Conservation (phyloP, 805 yeast genomes). For the Candida wancherniae region DNA sequence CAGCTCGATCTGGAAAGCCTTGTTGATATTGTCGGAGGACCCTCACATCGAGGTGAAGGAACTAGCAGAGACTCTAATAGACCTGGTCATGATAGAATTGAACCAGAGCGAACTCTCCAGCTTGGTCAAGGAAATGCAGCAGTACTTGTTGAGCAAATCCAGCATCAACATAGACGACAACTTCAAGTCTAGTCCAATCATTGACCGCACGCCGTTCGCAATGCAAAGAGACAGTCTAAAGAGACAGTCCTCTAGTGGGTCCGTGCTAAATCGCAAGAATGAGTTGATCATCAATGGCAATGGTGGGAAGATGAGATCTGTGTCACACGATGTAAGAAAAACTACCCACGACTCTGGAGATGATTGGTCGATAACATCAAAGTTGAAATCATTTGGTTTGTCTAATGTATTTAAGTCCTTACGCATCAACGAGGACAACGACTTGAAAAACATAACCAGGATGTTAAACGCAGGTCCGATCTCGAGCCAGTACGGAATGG, state of each 20-base stretch:
- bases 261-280: slow-evolving; percentile 21
- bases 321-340: slow-evolving; percentile 22
- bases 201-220: slow-evolving; percentile 24
- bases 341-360: slow-evolving; percentile 24
- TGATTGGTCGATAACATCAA: slow-evolving; percentile 31
- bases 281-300: slow-evolving; percentile 27
- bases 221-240: slow-evolving; percentile 9
- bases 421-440: slow-evolving; percentile 39
- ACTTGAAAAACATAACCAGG: slow-evolving; percentile 32
- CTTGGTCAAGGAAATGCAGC: slow-evolving; percentile 63
- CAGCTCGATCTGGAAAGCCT: slow-evolving; percentile 81
- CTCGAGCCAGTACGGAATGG: slow-evolving; percentile 35
- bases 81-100: slow-evolving; percentile 60
- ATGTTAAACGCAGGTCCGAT: slow-evolving; percentile 35
- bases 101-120: slow-evolving; percentile 62
- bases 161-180: slow-evolving; percentile 35
- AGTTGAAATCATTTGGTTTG: slow-evolving; percentile 29
- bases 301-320: slow-evolving; percentile 25
- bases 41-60: slow-evolving; percentile 78
- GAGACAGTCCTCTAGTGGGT: slow-evolving; percentile 22
- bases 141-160: slow-evolving; percentile 50
- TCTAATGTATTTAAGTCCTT: slow-evolving; percentile 34
- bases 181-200: slow-evolving; percentile 38
- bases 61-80: slow-evolving; percentile 70
- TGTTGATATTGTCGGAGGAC: slow-evolving; percentile 77